Base-by-base conservation (phyloP, 2,329 filamentous ascomycete species). In the Elsinoe perseae region DNA sequence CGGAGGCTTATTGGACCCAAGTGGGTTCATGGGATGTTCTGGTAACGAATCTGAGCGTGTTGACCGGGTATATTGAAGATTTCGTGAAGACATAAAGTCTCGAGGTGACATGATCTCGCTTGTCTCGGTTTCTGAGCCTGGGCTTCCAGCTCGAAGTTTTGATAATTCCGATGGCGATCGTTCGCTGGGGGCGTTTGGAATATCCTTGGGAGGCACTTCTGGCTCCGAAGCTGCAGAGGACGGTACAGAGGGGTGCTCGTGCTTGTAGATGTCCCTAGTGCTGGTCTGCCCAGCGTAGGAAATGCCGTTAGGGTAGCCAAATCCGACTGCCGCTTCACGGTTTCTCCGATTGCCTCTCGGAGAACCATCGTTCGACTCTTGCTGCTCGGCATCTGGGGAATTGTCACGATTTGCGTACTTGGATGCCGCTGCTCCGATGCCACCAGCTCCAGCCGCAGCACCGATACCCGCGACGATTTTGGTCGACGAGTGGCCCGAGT, bases 61-160 rank as follows among this genome's bases (percentile, higher is more conserved):
- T n/a, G 18, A 32, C 23, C 53, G 18, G 7, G 53, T 56, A 16
- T 44, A 36, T 16, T 56, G 53, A 7, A 56, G 20, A 23, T 56
- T 56, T 18, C 53, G 38, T 25, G 53, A 42, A 36, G 53, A 23
- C 53, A 56, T 56, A 34, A 56, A 56, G 40, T 56, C 53, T 1
- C 53, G 38, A 14, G 53, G 53, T 25, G 53, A 56, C 53, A 56
- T 56, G 25, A 56, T 48, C 40, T 56, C 53, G 28, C 53, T 56
- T n/a, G 18, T 28, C 25, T 56, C 53, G 8, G 53, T 56, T 18
- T 56, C 53, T 18, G 53, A 56, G 20, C 36, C 25, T 8, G 53
- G 53, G 27, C 53, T 56, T 2, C 36, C 53, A 23, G 53, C 53
- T 28, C 53, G 16, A 9, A 56, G 53, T 27, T 44, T 56, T 10